Percentiles rank a stretch among this genome's conserved stretches.
phyloP scores from a whole-genome alignment of 139 green algal species.

The Tetradesmus lagerheimii region DNA sequence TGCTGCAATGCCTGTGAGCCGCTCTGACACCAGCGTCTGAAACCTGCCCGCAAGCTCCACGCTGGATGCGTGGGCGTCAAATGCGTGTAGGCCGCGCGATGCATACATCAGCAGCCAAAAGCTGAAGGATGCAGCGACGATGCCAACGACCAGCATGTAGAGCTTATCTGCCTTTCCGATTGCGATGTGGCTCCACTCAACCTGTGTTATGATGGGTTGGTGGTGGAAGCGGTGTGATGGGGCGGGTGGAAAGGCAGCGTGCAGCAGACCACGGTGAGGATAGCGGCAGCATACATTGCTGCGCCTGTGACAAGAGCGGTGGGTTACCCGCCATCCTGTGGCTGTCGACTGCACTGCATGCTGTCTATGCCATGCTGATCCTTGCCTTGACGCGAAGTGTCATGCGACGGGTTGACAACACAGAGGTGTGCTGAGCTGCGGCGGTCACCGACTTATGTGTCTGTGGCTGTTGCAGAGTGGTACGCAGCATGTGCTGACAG shows the following conservation, averaged over 20 bases:
- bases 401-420: no score
- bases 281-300: background rate
- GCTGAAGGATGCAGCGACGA: background rate
- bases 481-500: no score
- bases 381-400: no score
- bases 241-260: background rate
- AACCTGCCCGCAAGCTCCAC: background rate
- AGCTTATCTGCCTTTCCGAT: background rate
- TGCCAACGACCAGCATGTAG: background rate
- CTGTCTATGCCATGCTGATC: no score
- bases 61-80: background rate
- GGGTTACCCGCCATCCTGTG: no score
- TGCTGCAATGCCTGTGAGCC: background rate
- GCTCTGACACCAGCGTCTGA: background rate
- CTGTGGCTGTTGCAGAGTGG: no score
- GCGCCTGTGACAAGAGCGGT: no score
- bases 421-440: no score
- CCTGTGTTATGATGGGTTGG: background rate
- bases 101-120: constrained; percentile 22
- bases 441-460: no score
- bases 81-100: background rate
- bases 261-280: background rate
- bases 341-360: no score
- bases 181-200: constrained; percentile 23
- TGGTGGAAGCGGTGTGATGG: background rate